A percentile compares a stretch with the other conserved stretches of the same genome.
Conservation (phyloP, 768 basidiomycete species). For the Termitomyces sp. region DNA sequence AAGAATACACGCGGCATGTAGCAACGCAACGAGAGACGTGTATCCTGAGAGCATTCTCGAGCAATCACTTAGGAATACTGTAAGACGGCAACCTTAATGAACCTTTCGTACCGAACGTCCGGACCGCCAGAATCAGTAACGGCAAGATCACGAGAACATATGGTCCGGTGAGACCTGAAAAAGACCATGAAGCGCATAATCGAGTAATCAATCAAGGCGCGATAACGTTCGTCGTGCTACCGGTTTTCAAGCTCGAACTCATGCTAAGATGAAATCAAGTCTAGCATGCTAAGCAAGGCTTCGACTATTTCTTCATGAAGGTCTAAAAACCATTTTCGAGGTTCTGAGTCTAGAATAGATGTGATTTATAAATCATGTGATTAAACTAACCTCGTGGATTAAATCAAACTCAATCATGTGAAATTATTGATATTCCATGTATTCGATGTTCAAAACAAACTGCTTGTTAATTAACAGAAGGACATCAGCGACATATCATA, state of each 20-base stretch:
- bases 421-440: too few species aligned
- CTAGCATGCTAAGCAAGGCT: not conserved
- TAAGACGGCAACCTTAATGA: not conserved
- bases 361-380: too few species aligned
- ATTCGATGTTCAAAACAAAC: too few species aligned
- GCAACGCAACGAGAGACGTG: not conserved
- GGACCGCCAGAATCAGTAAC: constrained; percentile 1
- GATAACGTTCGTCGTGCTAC: too few species aligned
- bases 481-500: too few species aligned
- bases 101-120: not conserved
- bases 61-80: not conserved
- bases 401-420: too few species aligned
- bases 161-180: not conserved
- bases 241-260: not conserved
- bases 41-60: not conserved
- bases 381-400: too few species aligned
- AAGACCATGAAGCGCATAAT: not conserved
- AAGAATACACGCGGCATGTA: not conserved
- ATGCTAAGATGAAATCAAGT: not conserved
- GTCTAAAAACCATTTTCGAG: not conserved
- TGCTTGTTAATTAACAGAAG: too few species aligned
- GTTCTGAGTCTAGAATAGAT: too few species aligned
- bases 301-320: not conserved
- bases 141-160: constrained; percentile 7
- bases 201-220: not conserved